Evolutionary conservation across 345 rosid species (phyloP).

Genomic region (Pistacia vera): DNA sequence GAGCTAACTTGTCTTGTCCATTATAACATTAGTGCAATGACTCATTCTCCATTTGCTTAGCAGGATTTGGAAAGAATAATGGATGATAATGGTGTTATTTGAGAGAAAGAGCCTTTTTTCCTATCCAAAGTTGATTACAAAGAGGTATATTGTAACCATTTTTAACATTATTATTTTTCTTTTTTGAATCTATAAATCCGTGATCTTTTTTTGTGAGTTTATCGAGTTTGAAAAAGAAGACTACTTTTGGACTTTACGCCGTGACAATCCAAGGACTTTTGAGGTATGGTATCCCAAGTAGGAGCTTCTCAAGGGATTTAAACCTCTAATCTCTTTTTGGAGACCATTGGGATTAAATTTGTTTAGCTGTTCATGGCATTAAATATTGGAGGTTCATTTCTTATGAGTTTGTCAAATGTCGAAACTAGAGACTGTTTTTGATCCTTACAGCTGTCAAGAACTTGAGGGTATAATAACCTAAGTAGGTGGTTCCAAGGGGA

Average conservation of each 20-base stretch:
- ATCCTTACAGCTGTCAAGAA: background rate
- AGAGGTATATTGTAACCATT: constrained; percentile 43
- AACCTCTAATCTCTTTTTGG: too few relatives aligned
- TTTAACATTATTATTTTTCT: background rate
- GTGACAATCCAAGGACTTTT: too few relatives aligned
- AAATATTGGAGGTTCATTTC: too few relatives aligned
- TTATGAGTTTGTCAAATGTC: too few relatives aligned
- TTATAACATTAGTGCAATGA: background rate
- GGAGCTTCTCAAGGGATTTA: too few relatives aligned
- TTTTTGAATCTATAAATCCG: background rate
- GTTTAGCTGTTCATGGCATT: too few relatives aligned
- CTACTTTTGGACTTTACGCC: background rate
- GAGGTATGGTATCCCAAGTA: too few relatives aligned
- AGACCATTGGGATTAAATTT: too few relatives aligned
- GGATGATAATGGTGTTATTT: constrained; percentile 58
- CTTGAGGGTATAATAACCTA: background rate
- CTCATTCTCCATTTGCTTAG: constrained; percentile 2
- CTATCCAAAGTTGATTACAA: constrained; percentile 43
- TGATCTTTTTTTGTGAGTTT: background rate
- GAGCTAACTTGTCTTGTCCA: background rate
- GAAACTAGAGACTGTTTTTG: background rate
- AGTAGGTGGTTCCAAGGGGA: background rate
- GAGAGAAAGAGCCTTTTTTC: constrained; percentile 84
- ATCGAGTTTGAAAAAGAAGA: too few relatives aligned
- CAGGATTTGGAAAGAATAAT: constrained; percentile 83